Conservation (phyloP, 352 stramenopile genomes). For the Aphanomyces cochlioides region DNA sequence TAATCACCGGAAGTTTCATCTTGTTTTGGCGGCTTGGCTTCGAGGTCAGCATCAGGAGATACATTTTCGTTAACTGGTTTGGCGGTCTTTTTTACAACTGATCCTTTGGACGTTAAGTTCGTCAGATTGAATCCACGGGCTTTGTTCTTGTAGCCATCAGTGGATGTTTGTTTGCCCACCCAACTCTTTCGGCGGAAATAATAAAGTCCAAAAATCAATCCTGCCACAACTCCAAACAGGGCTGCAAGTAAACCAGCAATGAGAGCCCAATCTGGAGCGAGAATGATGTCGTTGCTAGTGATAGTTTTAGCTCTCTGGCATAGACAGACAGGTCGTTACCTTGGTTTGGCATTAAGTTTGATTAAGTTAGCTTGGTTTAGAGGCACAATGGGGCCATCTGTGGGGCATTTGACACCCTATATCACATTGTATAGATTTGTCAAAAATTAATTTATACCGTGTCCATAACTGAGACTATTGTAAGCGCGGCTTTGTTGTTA, state of each 20-base stretch:
- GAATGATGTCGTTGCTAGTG: constrained; percentile 66
- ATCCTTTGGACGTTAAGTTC: constrained; percentile 68
- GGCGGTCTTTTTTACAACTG: constrained; percentile 44
- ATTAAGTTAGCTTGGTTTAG: constrained; percentile 86
- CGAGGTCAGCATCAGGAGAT: constrained; percentile 24
- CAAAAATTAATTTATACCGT: constrained; percentile 34
- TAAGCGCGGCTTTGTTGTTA: constrained; percentile 56
- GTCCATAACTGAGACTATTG: constrained; percentile 83
- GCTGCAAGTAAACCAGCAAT: constrained; percentile 73
- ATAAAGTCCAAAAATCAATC: constrained; percentile 73
- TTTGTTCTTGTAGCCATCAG: constrained; percentile 41
- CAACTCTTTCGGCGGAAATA: constrained; percentile 83
- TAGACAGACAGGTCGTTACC: constrained; percentile 16
- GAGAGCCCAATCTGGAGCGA: constrained; percentile 85
- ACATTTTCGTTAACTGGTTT: constrained; percentile 10
- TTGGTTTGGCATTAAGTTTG: constrained; percentile 67
- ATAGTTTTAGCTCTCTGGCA: not conserved
- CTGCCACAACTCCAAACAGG: constrained; percentile 65
- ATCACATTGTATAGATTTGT: not conserved
- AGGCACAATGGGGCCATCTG: constrained; percentile 75
- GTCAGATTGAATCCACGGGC: constrained; percentile 51
- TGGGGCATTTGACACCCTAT: constrained; percentile 47
- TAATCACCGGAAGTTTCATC: constrained; percentile 40
- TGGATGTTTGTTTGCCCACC: constrained; percentile 36
- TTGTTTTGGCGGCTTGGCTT: constrained; percentile 22